A percentile compares a stretch with the other conserved stretches of the same genome.
These are phyloP conservation scores for Pichia manshurica DNA, from an alignment of 805 yeast species.

Conservation along the genomic window DNA sequence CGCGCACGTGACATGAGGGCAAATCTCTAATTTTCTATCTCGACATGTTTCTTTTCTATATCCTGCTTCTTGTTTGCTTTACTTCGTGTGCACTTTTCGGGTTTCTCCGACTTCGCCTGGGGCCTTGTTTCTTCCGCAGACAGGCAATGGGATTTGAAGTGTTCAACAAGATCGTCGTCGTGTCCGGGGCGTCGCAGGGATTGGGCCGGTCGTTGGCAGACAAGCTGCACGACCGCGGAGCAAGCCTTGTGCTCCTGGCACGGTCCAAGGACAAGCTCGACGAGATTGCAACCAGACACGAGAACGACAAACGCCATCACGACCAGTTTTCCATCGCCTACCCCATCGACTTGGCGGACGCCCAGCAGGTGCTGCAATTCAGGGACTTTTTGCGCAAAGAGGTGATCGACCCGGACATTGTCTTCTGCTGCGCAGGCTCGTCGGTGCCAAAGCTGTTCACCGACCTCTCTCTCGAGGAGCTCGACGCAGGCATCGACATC, in stretches of 20 bases:
- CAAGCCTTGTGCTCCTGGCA: conserved; percentile 70
- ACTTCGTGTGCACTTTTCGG: too few relatives aligned
- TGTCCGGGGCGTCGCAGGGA: conserved; percentile 96
- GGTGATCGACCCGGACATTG: conserved; percentile 52
- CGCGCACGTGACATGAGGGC: conserved; percentile 34
- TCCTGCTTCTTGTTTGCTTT: too few relatives aligned
- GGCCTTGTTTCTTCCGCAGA: too few relatives aligned
- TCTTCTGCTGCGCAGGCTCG: conserved; percentile 85
- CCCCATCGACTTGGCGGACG: conserved; percentile 60
- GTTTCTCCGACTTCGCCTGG: too few relatives aligned
- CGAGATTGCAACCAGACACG: conserved; percentile 32
- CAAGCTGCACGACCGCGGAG: conserved; percentile 39
- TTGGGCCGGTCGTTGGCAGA: conserved; percentile 76
- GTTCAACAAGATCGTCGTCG: conserved; percentile 52
- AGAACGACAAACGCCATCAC: conserved; percentile 21
- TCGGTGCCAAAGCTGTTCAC: conserved; percentile 72
- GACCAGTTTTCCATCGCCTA: conserved; percentile 34
- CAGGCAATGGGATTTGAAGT: conserved; percentile 25
- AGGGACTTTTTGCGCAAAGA: conserved; percentile 30
- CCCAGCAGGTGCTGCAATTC: conserved; percentile 36
- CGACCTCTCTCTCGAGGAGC: conserved; percentile 54
- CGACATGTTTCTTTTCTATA: too few relatives aligned
- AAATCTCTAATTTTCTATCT: too few relatives aligned
- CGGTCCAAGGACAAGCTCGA: conserved; percentile 60
- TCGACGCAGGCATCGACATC: conserved; percentile 54